phyloP scores from a whole-genome alignment of 345 rosid genomes.

The Populus ilicifolia region DNA sequence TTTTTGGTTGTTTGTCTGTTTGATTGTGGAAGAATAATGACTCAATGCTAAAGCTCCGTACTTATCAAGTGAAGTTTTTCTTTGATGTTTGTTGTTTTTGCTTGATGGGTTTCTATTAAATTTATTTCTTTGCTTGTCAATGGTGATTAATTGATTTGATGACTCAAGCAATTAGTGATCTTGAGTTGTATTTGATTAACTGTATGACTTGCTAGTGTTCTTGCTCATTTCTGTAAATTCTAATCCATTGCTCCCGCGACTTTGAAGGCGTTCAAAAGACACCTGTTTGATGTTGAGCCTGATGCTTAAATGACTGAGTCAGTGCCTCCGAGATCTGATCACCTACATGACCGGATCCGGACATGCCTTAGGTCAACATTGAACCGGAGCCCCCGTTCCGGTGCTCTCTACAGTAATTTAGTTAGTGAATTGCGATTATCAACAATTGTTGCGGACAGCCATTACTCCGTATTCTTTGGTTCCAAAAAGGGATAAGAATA shows the following conservation, averaged over 20 bases:
- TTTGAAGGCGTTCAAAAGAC: not conserved
- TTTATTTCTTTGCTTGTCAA: not conserved
- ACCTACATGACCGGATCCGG: not conserved
- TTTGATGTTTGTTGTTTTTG: not conserved
- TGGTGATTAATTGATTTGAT: not conserved
- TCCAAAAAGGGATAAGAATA: not conserved
- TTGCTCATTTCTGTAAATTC: not conserved
- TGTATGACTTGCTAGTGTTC: not conserved
- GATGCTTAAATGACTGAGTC: not conserved
- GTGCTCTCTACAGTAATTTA: not conserved
- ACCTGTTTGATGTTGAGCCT: not conserved
- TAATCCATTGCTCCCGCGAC: not conserved
- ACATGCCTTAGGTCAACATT: not conserved
- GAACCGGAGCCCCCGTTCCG: not conserved
- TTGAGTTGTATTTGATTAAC: not conserved
- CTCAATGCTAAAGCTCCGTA: not conserved
- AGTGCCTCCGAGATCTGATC: not conserved
- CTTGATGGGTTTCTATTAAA: not conserved
- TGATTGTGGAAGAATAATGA: not conserved
- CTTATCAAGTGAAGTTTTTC: not conserved
- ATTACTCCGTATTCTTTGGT: not conserved
- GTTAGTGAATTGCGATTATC: not conserved
- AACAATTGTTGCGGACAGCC: not conserved
- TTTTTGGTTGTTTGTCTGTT: not conserved
- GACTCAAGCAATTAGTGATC: not conserved